phyloP scores from a whole-genome alignment of 345 rosid species.

The Populus tremula region DNA sequence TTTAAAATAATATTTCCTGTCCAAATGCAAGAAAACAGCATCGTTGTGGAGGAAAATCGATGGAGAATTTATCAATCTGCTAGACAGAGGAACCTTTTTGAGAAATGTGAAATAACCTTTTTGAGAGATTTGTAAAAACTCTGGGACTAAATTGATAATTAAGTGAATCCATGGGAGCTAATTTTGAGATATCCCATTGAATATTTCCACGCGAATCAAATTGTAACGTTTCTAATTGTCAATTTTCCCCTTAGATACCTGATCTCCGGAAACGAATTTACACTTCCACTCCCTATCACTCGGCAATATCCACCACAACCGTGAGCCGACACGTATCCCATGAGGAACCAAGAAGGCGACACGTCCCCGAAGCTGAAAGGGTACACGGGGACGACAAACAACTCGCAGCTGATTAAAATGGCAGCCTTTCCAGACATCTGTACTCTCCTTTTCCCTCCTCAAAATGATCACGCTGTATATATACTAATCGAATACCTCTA shows the following conservation, averaged over 20 bases:
- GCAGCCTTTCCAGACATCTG: not conserved
- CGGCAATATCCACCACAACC: not conserved
- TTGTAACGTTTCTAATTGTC: too few species aligned
- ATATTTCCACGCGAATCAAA: too few species aligned
- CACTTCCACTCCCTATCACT: not conserved
- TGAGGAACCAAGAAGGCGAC: not conserved
- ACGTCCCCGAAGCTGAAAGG: not conserved
- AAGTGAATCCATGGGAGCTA: not conserved
- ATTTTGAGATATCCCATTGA: too few species aligned
- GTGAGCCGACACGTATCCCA: not conserved
- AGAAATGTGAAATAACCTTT: too few species aligned
- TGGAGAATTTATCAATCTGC: not conserved
- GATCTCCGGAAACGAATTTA: not conserved
- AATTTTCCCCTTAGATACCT: too few species aligned
- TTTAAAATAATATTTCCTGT: not conserved
- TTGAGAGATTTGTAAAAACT: not conserved
- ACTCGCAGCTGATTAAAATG: not conserved
- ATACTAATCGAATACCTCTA: not conserved
- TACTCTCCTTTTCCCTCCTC: not conserved
- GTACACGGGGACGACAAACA: not conserved
- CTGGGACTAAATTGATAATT: not conserved
- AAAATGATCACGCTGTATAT: not conserved
- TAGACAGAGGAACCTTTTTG: not conserved
- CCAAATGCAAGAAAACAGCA: not conserved
- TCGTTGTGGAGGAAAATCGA: not conserved